Base-by-base conservation (phyloP, 805 yeast species). In the Blastobotrys mokoenaii region DNA sequence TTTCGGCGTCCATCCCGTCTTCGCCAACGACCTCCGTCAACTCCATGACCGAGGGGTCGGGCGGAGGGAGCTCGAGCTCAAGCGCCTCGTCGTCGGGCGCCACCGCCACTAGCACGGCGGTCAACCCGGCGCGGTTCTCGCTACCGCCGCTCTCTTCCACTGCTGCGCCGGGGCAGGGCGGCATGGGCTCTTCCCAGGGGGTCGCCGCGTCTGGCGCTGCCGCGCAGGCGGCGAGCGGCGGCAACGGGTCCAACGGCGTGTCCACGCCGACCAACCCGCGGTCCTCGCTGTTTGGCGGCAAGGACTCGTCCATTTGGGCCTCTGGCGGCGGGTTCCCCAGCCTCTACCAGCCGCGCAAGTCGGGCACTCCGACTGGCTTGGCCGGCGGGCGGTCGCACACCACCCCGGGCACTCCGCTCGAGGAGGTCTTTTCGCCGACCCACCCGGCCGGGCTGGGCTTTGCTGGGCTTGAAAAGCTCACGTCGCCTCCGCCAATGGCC, bases 361-460 rank as follows among this genome's bases (percentile, higher is more conserved):
- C 14, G 16, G 37, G 37, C 4, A 34, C 38, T 27, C 41, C 33
- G 11, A 16, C 22, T 20, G 3, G 18, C 30, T 6, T 17, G 14
- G 6, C 30, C 30, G 15, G n/a, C 36, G 46, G 53, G 30, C 22
- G 45, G 29, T 36, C 45, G 3, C 45, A 36, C 49, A 44, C 41
- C 53, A 55, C 38, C 60, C 67, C 48, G 7, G 45, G 48, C 18
- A 45, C 51, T 30, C 46, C 48, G 11, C 14, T 45, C 31, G 49
- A 42, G 9, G 45, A 37, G 38, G 59, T 51, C 9, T 42, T 58
- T 22, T 38, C 34, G 46, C 53, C 27, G 4, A 22, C 27, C 8
- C 27, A 51, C 15, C 51, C 54, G 4, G 37, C 43, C 2, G 37
- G 37, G 31, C 22, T 22, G 22, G 37, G 40, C 14, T 37, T 22